phyloP scores from a whole-genome alignment of 108 stramenopile species.

The Stephanodiscus minutulus region DNA sequence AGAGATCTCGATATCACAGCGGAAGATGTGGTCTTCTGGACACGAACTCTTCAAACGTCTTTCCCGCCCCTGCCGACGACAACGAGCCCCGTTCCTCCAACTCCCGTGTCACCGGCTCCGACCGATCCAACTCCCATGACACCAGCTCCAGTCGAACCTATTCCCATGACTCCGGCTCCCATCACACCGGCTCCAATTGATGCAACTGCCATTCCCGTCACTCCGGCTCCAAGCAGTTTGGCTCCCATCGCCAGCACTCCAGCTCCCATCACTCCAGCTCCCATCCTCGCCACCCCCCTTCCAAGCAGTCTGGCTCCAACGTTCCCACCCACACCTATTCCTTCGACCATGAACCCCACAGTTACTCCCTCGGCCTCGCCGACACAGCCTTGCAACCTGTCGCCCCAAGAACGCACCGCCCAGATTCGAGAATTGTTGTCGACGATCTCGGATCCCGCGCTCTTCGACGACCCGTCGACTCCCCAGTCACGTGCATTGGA shows the following conservation, averaged over 20 bases:
- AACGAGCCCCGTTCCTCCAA: background rate
- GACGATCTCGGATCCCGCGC: slow-evolving; percentile 11
- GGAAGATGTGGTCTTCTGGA: slow-evolving; percentile 38
- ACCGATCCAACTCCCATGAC: background rate
- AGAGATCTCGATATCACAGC: background rate
- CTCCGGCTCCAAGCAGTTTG: background rate
- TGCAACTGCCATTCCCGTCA: background rate
- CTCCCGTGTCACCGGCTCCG: background rate
- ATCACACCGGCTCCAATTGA: slow-evolving; percentile 1
- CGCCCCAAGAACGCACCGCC: slow-evolving; percentile 27
- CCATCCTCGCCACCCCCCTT: background rate
- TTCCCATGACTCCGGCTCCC: slow-evolving; percentile 13
- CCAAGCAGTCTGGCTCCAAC: background rate
- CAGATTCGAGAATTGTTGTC: slow-evolving; percentile 27
- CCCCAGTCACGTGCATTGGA: slow-evolving; percentile 64
- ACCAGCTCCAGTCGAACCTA: slow-evolving; percentile 10
- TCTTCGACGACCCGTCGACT: slow-evolving; percentile 33
- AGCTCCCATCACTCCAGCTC: background rate
- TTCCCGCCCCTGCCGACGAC: slow-evolving; percentile 8
- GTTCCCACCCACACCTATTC: slow-evolving; percentile 17
- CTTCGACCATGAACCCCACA: slow-evolving; percentile 17
- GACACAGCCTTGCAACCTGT: slow-evolving; percentile 33
- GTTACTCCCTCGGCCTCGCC: slow-evolving; percentile 14
- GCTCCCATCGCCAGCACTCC: slow-evolving; percentile 1
- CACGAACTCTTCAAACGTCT: slow-evolving; percentile 26